Percentiles rank a stretch among this genome's conserved stretches.
phyloP scores from a whole-genome alignment of 306 rosid genomes.

The Gynostemma pentaphyllum region DNA sequence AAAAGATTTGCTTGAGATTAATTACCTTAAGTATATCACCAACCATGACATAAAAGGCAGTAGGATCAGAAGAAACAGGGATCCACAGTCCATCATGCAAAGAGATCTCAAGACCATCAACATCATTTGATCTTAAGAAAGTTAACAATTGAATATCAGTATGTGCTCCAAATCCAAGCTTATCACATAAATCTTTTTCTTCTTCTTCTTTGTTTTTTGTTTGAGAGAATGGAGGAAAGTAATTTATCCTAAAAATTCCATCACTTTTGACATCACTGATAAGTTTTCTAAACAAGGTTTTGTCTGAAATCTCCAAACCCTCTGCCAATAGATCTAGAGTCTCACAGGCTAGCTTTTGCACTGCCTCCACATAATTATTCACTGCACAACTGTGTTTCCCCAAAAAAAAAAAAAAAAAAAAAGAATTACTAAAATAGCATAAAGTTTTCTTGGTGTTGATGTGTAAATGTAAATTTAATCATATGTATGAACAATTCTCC shows the following conservation, averaged over 20 bases:
- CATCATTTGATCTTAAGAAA: conserved; percentile 68
- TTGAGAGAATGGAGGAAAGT: conserved; percentile 39
- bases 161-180: conserved; percentile 85
- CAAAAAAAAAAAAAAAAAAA: background rate
- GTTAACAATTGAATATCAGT: conserved; percentile 97
- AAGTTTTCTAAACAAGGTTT: conserved; percentile 39
- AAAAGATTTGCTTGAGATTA: too few species aligned
- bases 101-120: conserved; percentile 72
- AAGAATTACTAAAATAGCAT: background rate
- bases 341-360: conserved; percentile 50
- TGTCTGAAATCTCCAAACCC: conserved; percentile 60
- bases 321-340: conserved; percentile 72
- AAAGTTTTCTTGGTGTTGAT: too few species aligned
- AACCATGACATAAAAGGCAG: conserved; percentile 55
- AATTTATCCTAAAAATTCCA: conserved; percentile 74
- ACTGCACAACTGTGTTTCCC: conserved; percentile 35
- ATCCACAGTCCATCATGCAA: conserved; percentile 63
- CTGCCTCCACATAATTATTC: conserved; percentile 50
- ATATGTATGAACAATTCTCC: too few species aligned
- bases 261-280: conserved; percentile 60
- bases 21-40: conserved; percentile 87
- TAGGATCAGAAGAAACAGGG: conserved; percentile 69
- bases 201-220: background rate
- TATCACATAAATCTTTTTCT: background rate
- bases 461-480: too few species aligned